Evolutionary conservation across 768 basidiomycete genomes (phyloP), one percentile per base, ranked within the genome.

Genomic region (Leucocoprinus birnbaumii): DNA sequence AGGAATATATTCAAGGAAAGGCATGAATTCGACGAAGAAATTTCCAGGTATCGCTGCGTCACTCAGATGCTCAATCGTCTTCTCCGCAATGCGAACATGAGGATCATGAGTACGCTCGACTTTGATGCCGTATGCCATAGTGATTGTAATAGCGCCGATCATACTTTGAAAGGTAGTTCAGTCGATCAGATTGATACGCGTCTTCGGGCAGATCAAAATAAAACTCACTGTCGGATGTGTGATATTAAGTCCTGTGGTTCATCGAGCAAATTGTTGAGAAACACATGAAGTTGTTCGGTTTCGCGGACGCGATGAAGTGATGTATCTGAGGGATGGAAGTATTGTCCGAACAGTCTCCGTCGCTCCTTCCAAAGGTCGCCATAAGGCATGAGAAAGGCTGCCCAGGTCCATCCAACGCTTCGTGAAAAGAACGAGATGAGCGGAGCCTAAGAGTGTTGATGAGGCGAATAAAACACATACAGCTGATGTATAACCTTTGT

Each of bases 1-100:
- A 1, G 80, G 80, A 35, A 81, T 62, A 51, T 77, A 62, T 40
- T 70, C 69, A 55, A 80, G 69, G 73, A 50, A 13, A 22, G 42
- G 34, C 1, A 58, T 53, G 8, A 53, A 40, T 42, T 67, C 64
- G 11, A 63, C 66, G 3, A 59, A 53, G 22, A 60, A 64, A 0
- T 56, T 55, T n/a, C 59, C 61, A 9, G 51, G 54, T 2, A 25
- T 53, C 10, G 19, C 25, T 5, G 37, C 41, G 3, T 56, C 52
- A 8, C 53, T 35, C 3, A 58, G 31, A 10, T 24, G 42, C 3
- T 24, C 21, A 0, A 62, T 18, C 6, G 59, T 43, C 3, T 35
- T 31, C 26, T 47, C 46, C 2, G 56, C 59, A 14, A 50, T 41
- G 16, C 25, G 16, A 9, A 62, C 48, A 26, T 43, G 25, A 18